A percentile compares a stretch with the other conserved stretches of the same genome.
These are phyloP conservation scores for Garcia nutans DNA, from an alignment of 345 rosid species.

Conservation along the genomic window DNA sequence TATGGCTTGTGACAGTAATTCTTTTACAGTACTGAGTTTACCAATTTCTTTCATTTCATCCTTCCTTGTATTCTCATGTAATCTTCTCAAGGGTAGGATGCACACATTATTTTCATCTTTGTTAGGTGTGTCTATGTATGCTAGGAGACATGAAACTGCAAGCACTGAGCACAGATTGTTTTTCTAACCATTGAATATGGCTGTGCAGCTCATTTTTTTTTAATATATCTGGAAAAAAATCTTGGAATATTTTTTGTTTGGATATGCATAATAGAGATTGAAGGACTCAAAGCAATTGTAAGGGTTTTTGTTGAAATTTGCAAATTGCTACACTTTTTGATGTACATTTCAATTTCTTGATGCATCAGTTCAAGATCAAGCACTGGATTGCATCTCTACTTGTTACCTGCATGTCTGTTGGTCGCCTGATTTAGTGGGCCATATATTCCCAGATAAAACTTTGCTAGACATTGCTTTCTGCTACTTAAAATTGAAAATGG, in stretches of 20 bases:
- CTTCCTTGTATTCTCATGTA: neutral
- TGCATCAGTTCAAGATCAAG: neutral
- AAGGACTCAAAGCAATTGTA: neutral
- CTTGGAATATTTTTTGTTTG: neutral
- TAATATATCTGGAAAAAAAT: neutral
- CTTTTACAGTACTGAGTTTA: slow-evolving; percentile 6
- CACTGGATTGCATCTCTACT: neutral
- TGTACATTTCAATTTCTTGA: neutral
- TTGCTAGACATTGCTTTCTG: too few species aligned
- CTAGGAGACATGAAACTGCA: neutral
- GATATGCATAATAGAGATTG: neutral
- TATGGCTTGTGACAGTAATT: slow-evolving; percentile 20
- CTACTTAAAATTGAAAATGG: too few species aligned
- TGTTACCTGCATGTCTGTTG: neutral
- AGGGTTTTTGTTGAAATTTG: neutral
- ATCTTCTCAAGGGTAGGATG: neutral
- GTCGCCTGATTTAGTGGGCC: too few species aligned
- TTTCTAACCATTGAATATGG: neutral
- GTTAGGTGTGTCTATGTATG: neutral
- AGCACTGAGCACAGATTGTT: neutral
- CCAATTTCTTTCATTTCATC: neutral
- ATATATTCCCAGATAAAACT: too few species aligned
- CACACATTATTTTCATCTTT: neutral
- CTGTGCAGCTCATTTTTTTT: neutral
- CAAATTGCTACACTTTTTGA: too few species aligned